A percentile compares a stretch with the other conserved stretches of the same genome.
Evolutionary conservation across 2,329 filamentous ascomycete species (phyloP).

Genomic region (Neonectria ditissima): DNA sequence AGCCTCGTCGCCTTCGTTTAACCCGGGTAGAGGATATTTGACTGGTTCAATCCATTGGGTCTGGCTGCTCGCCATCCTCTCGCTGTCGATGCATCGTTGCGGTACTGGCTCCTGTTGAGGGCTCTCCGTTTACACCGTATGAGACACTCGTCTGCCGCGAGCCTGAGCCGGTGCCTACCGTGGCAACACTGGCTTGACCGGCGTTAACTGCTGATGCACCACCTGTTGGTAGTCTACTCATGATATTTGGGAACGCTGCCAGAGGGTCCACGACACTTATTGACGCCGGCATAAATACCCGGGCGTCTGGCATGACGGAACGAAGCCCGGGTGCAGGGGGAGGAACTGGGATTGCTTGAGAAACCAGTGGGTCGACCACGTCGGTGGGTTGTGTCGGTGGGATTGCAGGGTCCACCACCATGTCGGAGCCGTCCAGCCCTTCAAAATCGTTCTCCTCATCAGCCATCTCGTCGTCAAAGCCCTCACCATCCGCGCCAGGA

Average conservation of each 20-base stretch:
- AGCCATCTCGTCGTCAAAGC: slow-evolving; percentile 57
- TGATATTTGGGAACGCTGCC: slow-evolving; percentile 43
- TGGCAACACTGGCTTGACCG: slow-evolving; percentile 47
- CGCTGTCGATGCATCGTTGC: slow-evolving; percentile 50
- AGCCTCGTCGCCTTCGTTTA: slow-evolving; percentile 25
- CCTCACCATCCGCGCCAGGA: slow-evolving; percentile 46
- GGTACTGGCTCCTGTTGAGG: slow-evolving; percentile 51
- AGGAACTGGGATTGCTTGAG: slow-evolving; percentile 45
- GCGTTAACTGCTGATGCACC: slow-evolving; percentile 29
- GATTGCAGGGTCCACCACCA: slow-evolving; percentile 51
- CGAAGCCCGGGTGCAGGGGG: slow-evolving; percentile 44
- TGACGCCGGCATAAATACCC: slow-evolving; percentile 34
- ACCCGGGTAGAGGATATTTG: slow-evolving; percentile 26
- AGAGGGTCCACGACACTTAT: slow-evolving; percentile 36
- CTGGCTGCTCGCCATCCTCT: slow-evolving; percentile 34
- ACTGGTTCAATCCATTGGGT: slow-evolving; percentile 39
- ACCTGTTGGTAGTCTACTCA: slow-evolving; percentile 45
- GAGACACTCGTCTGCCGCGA: slow-evolving; percentile 32
- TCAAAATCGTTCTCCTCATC: slow-evolving; percentile 61
- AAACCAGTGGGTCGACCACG: slow-evolving; percentile 40
- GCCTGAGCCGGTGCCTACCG: slow-evolving; percentile 38
- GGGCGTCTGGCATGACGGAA: slow-evolving; percentile 33
- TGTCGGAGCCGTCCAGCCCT: slow-evolving; percentile 54
- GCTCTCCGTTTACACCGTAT: slow-evolving; percentile 41
- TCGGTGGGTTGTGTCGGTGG: slow-evolving; percentile 2